Evolutionary conservation across 257 asterid genomes (phyloP), one percentile per base, ranked within the genome.

Genomic region (Solanum sparsipilum): DNA sequence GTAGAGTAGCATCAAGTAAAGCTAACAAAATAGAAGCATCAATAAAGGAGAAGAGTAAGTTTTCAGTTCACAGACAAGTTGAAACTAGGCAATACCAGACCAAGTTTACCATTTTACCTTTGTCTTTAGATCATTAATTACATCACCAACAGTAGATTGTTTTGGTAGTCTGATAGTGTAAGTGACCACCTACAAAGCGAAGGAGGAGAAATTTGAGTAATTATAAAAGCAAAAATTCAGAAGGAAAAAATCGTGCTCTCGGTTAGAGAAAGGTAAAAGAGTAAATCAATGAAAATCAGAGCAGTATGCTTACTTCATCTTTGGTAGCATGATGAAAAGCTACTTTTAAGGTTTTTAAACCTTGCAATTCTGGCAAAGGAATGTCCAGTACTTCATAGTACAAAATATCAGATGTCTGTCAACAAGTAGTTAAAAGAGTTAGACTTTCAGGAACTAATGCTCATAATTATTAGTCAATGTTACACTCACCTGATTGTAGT

Each of bases 361-460:
- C 93, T 89, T 97, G 99, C 89, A 96, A 91, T 88, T 97, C 99
- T 83, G 99, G 99, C 89, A 97, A 94, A 87, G 99, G 99, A 88
- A 97, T 96, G 92, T 96, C 99, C 92, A 97, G 94, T 88, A 97
- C 98, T 91, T 97, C 99, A 67, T 97, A 96, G 88, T 97, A 97
- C 84, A 97, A 89, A 88, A 96, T 94, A 93, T 97, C 99, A 29
- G 99, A 96, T 72, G 94, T 89, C 99, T 97, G 89, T 72, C 63
- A 46, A 76, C 65, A 72, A 89, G 82, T 84, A 88, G 84, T 88
- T 65, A 27, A 9, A 34, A 44, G n/a, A 41, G 79, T 67, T 71
- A 83, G 23, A 78, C 7, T 58, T 46, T 82, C 58, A 76, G 84
- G 58, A 76, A 38, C 84, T 38, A 76, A 38, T 76, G 32, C 13